Evolutionary conservation across 495 filamentous ascomycete genomes (phyloP), one percentile per base, ranked within the genome.

Genomic region (Neurospora sp.): DNA sequence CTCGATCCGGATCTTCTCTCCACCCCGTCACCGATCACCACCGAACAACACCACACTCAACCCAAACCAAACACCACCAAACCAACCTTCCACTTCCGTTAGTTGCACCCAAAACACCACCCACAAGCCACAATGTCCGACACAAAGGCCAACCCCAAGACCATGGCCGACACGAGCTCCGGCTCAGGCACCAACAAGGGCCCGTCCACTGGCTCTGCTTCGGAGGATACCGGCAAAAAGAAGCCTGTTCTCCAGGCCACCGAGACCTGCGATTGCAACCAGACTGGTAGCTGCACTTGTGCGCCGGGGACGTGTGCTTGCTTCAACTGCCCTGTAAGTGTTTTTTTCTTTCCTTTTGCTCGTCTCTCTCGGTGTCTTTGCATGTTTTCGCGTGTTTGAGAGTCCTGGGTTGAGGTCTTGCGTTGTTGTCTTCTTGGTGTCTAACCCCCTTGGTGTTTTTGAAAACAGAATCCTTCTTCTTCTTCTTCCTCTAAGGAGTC

Each of bases 221-320:
- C 46, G 12, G 12, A 10, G 20, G 20, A 53, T 4, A 22, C 10
- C 46, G 8, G 4, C 10, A 3, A 59, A 0, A 53, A 53, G 20
- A 35, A 35, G 31, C 31, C 48, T 11, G 4, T 5, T 27, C 48
- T 10, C 27, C 12, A 16, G 27, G 6, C 53, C 11, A 18, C 14
- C 3, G 27, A 65, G 53, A 65, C 53, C 40, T 77, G 77, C 41
- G 73, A 71, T 1, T 78, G 75, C 68, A 22, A 61, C 31, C 38
- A 37, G 0, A 59, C 71, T 1, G 77, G 77, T 12, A 71, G 72
- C 7, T 78, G 77, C 70, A 72, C 12, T 69, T 78, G 77, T n/a
- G 68, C 75, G 14, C 5, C 68, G 70, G 77, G 77, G 1, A 42
- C 76, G 59, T 78, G 77, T 74, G 74, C 75, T 22, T 78, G 77